phyloP scores from a whole-genome alignment of 2,329 filamentous ascomycete genomes.

The Lecanoromycetidae sp. region DNA sequence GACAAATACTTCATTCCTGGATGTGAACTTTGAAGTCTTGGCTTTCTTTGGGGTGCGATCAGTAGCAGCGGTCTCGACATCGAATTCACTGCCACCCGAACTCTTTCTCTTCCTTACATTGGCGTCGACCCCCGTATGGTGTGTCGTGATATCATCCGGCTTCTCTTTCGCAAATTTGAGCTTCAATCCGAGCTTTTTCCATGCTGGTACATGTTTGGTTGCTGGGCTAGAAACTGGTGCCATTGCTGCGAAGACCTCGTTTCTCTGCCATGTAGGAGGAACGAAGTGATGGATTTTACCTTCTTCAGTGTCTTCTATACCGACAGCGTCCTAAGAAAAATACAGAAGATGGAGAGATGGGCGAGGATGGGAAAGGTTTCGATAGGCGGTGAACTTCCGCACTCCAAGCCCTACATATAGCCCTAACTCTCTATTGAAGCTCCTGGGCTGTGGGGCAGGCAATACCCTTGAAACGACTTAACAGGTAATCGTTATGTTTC shows the following conservation, averaged over 20 bases:
- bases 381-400: conserved; percentile 6
- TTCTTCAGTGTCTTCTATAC: too few species aligned
- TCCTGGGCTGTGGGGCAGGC: background rate
- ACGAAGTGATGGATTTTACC: too few species aligned
- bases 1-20: conserved; percentile 19
- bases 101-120: conserved; percentile 8
- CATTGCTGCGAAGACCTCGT: conserved; percentile 5
- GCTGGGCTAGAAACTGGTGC: conserved; percentile 1
- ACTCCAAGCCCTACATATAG: background rate
- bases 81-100: background rate
- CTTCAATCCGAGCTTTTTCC: conserved; percentile 49
- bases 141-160: background rate
- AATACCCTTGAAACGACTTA: background rate
- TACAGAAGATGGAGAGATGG: too few species aligned
- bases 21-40: conserved; percentile 17
- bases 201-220: conserved; percentile 37
- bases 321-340: too few species aligned
- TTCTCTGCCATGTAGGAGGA: background rate
- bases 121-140: background rate
- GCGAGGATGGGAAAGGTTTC: too few species aligned
- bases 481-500: background rate
- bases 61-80: background rate
- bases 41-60: background rate
- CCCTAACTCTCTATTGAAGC: background rate
- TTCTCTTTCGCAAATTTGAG: conserved; percentile 41